These are phyloP conservation scores for Marchantia paleacea DNA, from an alignment of 225 moss, liverwort and hornwort species.

Conservation along the genomic window DNA sequence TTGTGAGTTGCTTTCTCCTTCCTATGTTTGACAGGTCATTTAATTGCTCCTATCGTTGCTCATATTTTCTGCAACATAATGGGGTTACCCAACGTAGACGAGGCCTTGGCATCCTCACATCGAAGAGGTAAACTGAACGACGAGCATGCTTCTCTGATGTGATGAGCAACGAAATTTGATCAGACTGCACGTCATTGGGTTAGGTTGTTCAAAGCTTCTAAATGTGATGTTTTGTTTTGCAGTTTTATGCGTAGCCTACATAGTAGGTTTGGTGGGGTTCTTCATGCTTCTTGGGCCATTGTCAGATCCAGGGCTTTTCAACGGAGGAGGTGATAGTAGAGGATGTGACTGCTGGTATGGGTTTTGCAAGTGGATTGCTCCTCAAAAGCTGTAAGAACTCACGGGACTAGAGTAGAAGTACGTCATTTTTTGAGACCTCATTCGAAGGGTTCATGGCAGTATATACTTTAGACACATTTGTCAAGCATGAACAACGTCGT, in stretches of 20 bases:
- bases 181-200: background rate
- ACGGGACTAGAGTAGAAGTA: background rate
- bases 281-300: constrained; percentile 50
- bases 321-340: constrained; percentile 17
- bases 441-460: background rate
- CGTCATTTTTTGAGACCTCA: background rate
- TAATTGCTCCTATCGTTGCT: constrained; percentile 80
- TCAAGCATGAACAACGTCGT: background rate
- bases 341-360: constrained; percentile 68
- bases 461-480: background rate
- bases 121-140: constrained; percentile 37
- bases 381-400: background rate
- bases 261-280: constrained; percentile 64
- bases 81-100: constrained; percentile 72
- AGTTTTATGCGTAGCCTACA: constrained; percentile 64
- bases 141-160: background rate
- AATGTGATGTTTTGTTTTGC: constrained; percentile 32
- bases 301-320: constrained; percentile 65
- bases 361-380: constrained; percentile 47
- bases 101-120: constrained; percentile 51
- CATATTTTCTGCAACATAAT: constrained; percentile 93
- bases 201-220: background rate
- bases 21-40: constrained; percentile 50
- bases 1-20: background rate
- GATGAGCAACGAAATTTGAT: background rate